A percentile compares a stretch with the other conserved stretches of the same genome.
Conservation (phyloP, 164 flowering plant genomes). For the Sedum album region DNA sequence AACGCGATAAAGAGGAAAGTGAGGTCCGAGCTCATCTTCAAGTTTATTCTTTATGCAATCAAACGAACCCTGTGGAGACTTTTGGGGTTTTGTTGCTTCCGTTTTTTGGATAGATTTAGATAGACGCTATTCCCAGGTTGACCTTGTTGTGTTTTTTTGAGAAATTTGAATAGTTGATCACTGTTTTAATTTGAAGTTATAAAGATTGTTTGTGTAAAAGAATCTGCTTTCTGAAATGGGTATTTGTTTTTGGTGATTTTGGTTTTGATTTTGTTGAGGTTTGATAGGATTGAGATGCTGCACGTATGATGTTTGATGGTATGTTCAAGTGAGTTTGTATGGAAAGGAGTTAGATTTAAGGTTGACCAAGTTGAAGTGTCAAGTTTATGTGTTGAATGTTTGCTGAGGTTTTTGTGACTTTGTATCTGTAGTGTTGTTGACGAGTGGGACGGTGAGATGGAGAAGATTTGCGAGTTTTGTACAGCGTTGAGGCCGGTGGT, state of each 20-base stretch:
- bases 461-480: conserved; percentile 68
- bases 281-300: neutral
- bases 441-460: conserved; percentile 27
- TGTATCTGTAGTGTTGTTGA: neutral
- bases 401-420: neutral
- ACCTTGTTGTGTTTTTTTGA: neutral
- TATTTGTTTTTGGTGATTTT: neutral
- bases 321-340: neutral
- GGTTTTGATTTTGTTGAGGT: neutral
- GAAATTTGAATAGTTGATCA: too few species aligned
- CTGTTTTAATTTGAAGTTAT: neutral
- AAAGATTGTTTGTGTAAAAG: neutral
- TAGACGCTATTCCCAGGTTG: neutral
- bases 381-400: neutral
- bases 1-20: neutral
- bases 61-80: neutral
- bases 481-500: conserved; percentile 37
- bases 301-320: too few species aligned
- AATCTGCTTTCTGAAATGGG: neutral
- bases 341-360: too few species aligned
- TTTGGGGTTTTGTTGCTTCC: neutral
- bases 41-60: neutral
- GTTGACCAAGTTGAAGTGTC: too few species aligned
- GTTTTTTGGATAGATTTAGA: conserved; percentile 1
- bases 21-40: conserved; percentile 5